Conservation (phyloP, 768 basidiomycete species). For the Goffeauzyma gilvescens region DNA sequence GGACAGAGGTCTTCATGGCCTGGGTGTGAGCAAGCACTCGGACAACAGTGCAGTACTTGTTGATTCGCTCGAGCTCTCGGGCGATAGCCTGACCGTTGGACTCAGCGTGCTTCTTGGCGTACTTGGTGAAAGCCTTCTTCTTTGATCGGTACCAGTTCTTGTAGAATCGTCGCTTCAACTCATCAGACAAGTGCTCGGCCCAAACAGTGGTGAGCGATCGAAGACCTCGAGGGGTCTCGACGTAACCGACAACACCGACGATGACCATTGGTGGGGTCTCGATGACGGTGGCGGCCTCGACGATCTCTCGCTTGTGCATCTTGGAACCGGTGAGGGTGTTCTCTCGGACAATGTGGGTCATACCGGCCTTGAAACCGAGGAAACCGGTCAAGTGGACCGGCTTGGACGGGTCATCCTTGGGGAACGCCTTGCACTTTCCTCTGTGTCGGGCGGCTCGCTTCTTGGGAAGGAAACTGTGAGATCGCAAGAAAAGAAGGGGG, state of each 20-base stretch:
- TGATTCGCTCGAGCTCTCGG: conserved; percentile 95
- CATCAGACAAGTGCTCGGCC: conserved; percentile 95
- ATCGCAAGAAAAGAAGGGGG: not conserved
- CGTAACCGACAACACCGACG: conserved; percentile 96
- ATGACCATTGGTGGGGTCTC: conserved; percentile 95
- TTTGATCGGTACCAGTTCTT: conserved; percentile 98
- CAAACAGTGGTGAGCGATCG: conserved; percentile 92
- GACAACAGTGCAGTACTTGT: conserved; percentile 99
- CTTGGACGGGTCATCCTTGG: conserved; percentile 99
- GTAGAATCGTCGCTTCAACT: conserved; percentile 98
- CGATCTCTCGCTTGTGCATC: conserved; percentile 99
- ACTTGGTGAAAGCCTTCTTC: conserved; percentile 99
- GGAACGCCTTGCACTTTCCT: conserved; percentile 99
- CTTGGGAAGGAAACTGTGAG: conserved; percentile 56
- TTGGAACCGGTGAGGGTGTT: conserved; percentile 99
- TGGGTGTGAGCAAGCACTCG: conserved; percentile 99
- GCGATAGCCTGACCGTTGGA: conserved; percentile 75
- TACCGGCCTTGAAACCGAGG: conserved; percentile 99
- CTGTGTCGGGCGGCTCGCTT: conserved; percentile 94
- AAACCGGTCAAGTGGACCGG: conserved; percentile 94
- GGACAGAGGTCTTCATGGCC: conserved; percentile 89
- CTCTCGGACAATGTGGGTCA: conserved; percentile 98
- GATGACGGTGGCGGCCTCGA: conserved; percentile 87
- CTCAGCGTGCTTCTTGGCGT: conserved; percentile 97
- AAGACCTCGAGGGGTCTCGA: conserved; percentile 97